Evolutionary conservation across 2,329 filamentous ascomycete species (phyloP), one percentile per base, ranked within the genome.

Genomic region (Fusarium sp.): DNA sequence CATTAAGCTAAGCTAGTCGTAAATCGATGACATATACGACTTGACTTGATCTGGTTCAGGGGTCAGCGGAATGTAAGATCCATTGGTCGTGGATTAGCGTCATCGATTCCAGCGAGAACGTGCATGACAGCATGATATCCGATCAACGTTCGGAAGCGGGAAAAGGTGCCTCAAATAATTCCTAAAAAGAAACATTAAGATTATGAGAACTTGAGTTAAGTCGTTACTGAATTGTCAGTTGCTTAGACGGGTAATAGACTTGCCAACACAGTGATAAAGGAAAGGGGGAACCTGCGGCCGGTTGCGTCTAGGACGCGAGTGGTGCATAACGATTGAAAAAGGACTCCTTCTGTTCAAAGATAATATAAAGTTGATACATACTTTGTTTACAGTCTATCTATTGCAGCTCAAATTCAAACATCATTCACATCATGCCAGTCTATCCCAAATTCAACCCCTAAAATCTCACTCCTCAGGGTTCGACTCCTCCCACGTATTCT

Each of bases 11-110:
- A 16, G 20, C 14, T 33, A 57, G 31, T 4, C 5, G 8, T 5
- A 8, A 35, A 57, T 57, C 33, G n/a, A 57, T 57, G 54, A 57
- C 54, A 57, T 35, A 9, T 36, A 27, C 33, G 33, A 57, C 31
- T 57, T 25, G n/a, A 5, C 3, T 18, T 25, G 31, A 57, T 27
- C 14, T 8, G 5, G 54, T 36, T 35, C 33, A 36, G 9, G 22
- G 14, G 52, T 25, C 9, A 22, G 20, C 54, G 31, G 54, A 22
- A 25, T 57, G 13, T 3, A 35, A 31, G 52, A 22, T 35, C 20
- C 33, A 18, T 35, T 9, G 3, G 20, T 18, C 10, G 33, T 25
- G 33, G 20, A 57, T 27, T 38, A 25, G 20, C 31, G 31, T 57
- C 33, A 57, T 57, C 52, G 31, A 57, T 57, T 57, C 13, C 18